Evolutionary conservation across 768 basidiomycete genomes (phyloP).

Genomic region (Lactifluus pinguis): DNA sequence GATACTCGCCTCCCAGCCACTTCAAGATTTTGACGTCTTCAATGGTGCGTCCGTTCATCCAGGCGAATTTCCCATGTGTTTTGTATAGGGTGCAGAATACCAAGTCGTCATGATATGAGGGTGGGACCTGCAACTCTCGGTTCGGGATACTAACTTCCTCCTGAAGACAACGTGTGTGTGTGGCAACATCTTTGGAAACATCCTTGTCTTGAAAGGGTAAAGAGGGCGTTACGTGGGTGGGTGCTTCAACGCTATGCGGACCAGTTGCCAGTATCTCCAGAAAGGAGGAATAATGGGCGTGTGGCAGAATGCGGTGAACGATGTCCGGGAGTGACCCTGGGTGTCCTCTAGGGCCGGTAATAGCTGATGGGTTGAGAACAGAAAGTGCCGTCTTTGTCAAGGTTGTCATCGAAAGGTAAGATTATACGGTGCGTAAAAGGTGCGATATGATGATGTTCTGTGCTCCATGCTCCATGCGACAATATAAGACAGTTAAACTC

Average conservation of each 20-base stretch:
- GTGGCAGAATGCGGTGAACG: constrained; percentile 11
- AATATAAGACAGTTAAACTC: not conserved
- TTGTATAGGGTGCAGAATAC: constrained; percentile 11
- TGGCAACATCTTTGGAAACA: not conserved
- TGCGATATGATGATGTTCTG: not conserved
- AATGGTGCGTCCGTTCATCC: constrained; percentile 10
- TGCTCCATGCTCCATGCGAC: not conserved
- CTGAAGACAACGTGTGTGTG: not conserved
- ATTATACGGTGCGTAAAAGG: not conserved
- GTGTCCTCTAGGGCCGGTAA: not conserved
- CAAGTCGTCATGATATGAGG: not conserved
- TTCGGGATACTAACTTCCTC: not conserved
- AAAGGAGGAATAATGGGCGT: constrained; percentile 10
- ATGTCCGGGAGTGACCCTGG: constrained; percentile 9
- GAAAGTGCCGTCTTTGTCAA: constrained; percentile 9
- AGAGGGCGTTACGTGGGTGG: not conserved
- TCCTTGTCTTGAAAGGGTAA: not conserved
- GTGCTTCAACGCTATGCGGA: not conserved
- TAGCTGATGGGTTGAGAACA: not conserved
- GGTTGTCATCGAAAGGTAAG: not conserved
- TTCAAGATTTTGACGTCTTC: constrained; percentile 7
- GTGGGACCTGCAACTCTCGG: not conserved
- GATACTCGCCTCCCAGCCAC: constrained; percentile 10
- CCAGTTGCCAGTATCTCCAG: constrained; percentile 2
- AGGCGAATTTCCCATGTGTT: constrained; percentile 15